Evolutionary conservation across 2,329 filamentous ascomycete species (phyloP).

Genomic region (Aspergillus carbonarius): DNA sequence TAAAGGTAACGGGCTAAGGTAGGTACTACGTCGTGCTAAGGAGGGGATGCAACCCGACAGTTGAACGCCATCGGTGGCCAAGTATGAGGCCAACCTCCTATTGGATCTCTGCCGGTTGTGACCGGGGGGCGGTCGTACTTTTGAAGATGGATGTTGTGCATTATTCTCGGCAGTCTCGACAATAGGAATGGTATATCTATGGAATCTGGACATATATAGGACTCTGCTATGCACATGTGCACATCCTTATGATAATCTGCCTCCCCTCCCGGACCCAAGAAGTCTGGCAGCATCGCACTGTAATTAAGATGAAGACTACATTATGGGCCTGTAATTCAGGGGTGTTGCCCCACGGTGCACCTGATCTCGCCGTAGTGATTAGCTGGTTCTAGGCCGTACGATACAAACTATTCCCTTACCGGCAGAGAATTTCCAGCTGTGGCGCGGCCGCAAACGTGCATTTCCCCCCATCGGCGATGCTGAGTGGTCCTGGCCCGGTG

Average conservation of each 20-base stretch:
- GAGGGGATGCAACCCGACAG: slow-evolving; percentile 6
- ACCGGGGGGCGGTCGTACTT: not conserved
- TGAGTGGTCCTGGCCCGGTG: not conserved
- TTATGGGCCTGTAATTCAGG: slow-evolving; percentile 6
- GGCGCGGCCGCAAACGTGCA: slow-evolving; percentile 16
- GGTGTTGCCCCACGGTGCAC: slow-evolving; percentile 15
- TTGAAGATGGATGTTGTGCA: not conserved
- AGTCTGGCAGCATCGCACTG: not conserved
- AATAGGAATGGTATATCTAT: no score
- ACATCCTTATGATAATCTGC: no score
- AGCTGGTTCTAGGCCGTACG: slow-evolving; percentile 10
- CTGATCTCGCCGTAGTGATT: slow-evolving; percentile 10
- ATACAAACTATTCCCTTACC: slow-evolving; percentile 4
- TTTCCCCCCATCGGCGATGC: not conserved
- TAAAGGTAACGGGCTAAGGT: not conserved
- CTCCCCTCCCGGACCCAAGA: no score
- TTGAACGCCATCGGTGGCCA: not conserved
- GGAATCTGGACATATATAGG: no score
- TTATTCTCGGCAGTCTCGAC: not conserved
- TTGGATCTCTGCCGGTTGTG: not conserved
- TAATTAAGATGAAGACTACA: not conserved
- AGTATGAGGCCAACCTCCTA: not conserved
- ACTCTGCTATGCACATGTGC: no score
- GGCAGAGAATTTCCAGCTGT: slow-evolving; percentile 4
- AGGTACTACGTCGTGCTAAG: not conserved